A percentile compares a stretch with the other conserved stretches of the same genome.
Conservation (phyloP, 1,284 basidiomycete species). For the Ganoderma multipileum region DNA sequence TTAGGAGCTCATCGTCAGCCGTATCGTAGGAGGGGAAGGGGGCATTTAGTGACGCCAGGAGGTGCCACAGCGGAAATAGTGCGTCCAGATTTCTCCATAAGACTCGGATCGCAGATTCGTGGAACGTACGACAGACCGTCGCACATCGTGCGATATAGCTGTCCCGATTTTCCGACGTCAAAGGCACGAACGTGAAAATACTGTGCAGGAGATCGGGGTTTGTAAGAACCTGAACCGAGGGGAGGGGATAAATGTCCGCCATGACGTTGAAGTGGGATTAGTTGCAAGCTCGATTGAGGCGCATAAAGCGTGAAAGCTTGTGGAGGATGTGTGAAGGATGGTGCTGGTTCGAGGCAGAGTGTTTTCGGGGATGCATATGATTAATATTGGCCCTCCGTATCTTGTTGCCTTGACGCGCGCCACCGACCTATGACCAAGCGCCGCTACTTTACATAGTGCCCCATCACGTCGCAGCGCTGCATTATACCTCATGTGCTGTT, state of each 20-base stretch:
- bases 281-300: too few species aligned
- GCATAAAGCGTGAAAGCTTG: too few species aligned
- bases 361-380: too few species aligned
- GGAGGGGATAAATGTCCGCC: background rate
- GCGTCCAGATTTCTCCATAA: background rate
- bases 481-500: background rate
- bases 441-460: too few species aligned
- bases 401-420: too few species aligned
- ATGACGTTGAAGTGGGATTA: background rate
- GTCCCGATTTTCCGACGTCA: background rate
- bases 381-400: too few species aligned
- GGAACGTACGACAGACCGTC: constrained; percentile 5
- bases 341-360: too few species aligned
- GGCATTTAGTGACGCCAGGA: background rate
- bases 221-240: background rate
- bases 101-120: background rate
- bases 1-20: background rate
- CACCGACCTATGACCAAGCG: too few species aligned
- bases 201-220: background rate
- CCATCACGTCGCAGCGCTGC: background rate
- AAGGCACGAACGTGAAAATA: background rate
- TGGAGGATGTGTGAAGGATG: too few species aligned
- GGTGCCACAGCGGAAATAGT: constrained; percentile 6
- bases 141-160: background rate
- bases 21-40: background rate